Evolutionary conservation across 2,329 filamentous ascomycete genomes (phyloP).

Genomic region (Xylaria sp.): DNA sequence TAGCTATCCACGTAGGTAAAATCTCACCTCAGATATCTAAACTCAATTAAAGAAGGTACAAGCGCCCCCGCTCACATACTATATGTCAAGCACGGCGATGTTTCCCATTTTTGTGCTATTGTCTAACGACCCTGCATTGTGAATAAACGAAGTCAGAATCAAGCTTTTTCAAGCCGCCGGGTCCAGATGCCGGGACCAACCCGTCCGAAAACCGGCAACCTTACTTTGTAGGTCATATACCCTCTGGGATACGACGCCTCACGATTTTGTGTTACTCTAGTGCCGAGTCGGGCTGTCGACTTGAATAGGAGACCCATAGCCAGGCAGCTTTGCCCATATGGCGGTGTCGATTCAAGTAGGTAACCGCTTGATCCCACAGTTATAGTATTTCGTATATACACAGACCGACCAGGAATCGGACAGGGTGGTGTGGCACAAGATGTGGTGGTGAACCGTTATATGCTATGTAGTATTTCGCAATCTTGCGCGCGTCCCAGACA

Average conservation of each 20-base stretch:
- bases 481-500: not conserved
- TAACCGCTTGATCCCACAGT: slow-evolving; percentile 9
- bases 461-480: slow-evolving; percentile 18
- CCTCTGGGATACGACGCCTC: slow-evolving; percentile 1
- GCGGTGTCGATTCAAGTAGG: slow-evolving; percentile 12
- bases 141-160: slow-evolving; percentile 22
- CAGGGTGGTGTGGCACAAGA: slow-evolving; percentile 10
- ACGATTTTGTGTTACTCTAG: not conserved
- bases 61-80: slow-evolving; percentile 24
- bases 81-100: slow-evolving; percentile 25
- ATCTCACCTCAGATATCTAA: slow-evolving; percentile 32
- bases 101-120: slow-evolving; percentile 12
- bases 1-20: slow-evolving; percentile 8
- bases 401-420: slow-evolving; percentile 11
- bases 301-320: not conserved
- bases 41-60: slow-evolving; percentile 34
- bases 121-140: slow-evolving; percentile 13
- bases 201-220: slow-evolving; percentile 23
- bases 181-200: slow-evolving; percentile 29
- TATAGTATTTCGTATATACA: not conserved
- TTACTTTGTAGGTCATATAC: not conserved
- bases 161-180: slow-evolving; percentile 37
- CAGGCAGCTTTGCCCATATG: not conserved
- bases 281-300: not conserved
- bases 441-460: slow-evolving; percentile 17